Percentiles rank a stretch among this genome's conserved stretches.
Conservation (phyloP, 2,329 filamentous ascomycete genomes). For the Fusarium marasasianum region DNA sequence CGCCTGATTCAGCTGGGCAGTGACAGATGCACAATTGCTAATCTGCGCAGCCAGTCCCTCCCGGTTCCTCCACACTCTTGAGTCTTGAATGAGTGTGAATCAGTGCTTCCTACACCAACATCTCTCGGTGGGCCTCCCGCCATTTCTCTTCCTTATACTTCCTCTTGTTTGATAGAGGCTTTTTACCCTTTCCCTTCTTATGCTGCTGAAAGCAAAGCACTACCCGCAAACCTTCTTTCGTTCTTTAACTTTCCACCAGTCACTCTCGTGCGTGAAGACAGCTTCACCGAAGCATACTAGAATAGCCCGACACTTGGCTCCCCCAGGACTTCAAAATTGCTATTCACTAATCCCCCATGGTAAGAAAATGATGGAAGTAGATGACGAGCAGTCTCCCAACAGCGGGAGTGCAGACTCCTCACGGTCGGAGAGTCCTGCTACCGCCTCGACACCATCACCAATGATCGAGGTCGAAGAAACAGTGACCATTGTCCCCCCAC, state of each 20-base stretch:
- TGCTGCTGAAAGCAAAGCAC: not conserved
- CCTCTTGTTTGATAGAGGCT: no score
- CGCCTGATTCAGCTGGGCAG: not conserved
- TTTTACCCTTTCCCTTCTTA: not conserved
- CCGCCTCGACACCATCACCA: not conserved
- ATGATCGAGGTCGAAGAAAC: conserved; percentile 27
- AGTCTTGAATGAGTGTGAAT: conserved; percentile 7
- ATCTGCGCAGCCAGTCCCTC: not conserved
- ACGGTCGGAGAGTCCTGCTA: not conserved
- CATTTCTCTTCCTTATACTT: not conserved
- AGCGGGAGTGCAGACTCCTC: conserved; percentile 11
- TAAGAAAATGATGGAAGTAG: conserved; percentile 1
- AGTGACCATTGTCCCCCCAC: conserved; percentile 1
- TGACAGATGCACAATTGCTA: not conserved
- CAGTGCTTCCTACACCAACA: not conserved
- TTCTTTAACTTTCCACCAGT: not conserved
- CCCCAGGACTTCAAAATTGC: not conserved
- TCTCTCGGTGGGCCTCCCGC: not conserved
- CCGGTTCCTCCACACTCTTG: not conserved
- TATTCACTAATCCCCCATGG: not conserved
- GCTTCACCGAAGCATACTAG: not conserved
- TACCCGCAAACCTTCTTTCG: not conserved
- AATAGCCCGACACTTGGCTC: not conserved
- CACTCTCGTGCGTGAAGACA: not conserved
- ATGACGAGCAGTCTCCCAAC: not conserved